Conservation (phyloP, 305 asterid genomes). For the Fraxinus angustifolia region DNA sequence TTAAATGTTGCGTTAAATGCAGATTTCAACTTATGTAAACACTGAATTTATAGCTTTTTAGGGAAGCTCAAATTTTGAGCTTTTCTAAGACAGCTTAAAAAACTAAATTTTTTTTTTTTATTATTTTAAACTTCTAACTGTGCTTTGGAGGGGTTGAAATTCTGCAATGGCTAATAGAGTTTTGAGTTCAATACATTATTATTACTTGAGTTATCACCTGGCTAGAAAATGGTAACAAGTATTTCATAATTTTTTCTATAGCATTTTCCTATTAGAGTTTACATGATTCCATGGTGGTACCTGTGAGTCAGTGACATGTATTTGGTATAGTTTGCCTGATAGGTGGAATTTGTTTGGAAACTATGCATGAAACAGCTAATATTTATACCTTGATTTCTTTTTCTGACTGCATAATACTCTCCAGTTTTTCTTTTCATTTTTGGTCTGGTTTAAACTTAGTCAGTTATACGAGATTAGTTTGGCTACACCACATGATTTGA, state of each 20-base stretch:
- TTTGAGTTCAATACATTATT: background rate
- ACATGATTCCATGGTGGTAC: background rate
- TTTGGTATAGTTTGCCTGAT: background rate
- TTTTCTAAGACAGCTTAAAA: background rate
- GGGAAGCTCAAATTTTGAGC: background rate
- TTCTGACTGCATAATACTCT: background rate
- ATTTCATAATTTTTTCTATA: background rate
- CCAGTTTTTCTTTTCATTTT: background rate
- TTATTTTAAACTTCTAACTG: background rate
- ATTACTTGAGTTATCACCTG: background rate
- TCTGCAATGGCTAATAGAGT: background rate
- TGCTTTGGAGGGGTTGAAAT: background rate
- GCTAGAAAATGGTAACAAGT: background rate
- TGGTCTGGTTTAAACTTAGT: background rate
- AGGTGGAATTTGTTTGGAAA: background rate
- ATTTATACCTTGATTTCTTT: background rate
- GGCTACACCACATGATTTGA: background rate
- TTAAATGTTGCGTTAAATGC: background rate
- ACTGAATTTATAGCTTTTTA: background rate
- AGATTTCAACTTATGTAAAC: background rate
- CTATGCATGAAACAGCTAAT: background rate
- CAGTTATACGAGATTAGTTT: background rate
- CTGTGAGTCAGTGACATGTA: background rate
- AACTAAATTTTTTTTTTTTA: background rate
- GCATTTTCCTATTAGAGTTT: background rate